Evolutionary conservation across 1,284 basidiomycete genomes (phyloP).

Genomic region (Cryptococcus amylolentus): DNA sequence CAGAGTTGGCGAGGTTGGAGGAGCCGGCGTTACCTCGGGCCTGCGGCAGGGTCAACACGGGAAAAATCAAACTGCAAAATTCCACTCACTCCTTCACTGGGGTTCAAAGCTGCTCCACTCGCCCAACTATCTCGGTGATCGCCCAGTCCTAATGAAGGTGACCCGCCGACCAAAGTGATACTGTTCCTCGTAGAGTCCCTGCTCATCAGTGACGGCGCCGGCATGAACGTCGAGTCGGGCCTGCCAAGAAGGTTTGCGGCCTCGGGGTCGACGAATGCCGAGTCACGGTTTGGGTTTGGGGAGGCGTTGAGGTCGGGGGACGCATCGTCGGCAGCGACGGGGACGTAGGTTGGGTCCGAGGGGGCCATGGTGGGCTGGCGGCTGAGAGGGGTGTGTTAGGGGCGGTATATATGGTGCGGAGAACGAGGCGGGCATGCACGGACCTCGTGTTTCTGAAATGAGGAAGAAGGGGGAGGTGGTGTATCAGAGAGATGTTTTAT

Average conservation of each 20-base stretch:
- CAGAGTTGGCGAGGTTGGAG: slow-evolving; percentile 28
- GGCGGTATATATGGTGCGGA: not conserved
- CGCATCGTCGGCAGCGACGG: slow-evolving; percentile 5
- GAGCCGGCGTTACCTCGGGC: slow-evolving; percentile 4
- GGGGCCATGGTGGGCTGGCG: not conserved
- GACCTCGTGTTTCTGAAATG: not conserved
- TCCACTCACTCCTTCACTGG: slow-evolving; percentile 22
- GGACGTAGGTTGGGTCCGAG: not conserved
- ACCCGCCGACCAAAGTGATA: slow-evolving; percentile 18
- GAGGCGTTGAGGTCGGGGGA: slow-evolving; percentile 4
- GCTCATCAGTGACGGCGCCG: slow-evolving; percentile 38
- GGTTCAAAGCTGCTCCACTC: slow-evolving; percentile 24
- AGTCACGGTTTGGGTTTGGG: slow-evolving; percentile 4
- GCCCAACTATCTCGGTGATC: slow-evolving; percentile 30
- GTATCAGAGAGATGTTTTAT: too few species aligned
- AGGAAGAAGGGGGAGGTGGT: too few species aligned
- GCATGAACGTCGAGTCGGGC: slow-evolving; percentile 21
- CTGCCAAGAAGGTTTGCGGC: slow-evolving; percentile 10
- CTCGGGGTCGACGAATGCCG: not conserved
- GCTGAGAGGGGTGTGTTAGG: not conserved
- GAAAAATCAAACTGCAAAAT: slow-evolving; percentile 19
- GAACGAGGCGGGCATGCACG: not conserved
- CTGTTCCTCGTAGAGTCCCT: slow-evolving; percentile 34
- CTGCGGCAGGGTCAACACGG: not conserved
- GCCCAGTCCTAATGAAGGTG: slow-evolving; percentile 17